Percentiles rank a stretch among this genome's conserved stretches.
These are phyloP conservation scores for Xylariaceae sp. DNA, from an alignment of 2,329 filamentous ascomycete genomes.

Conservation along the genomic window DNA sequence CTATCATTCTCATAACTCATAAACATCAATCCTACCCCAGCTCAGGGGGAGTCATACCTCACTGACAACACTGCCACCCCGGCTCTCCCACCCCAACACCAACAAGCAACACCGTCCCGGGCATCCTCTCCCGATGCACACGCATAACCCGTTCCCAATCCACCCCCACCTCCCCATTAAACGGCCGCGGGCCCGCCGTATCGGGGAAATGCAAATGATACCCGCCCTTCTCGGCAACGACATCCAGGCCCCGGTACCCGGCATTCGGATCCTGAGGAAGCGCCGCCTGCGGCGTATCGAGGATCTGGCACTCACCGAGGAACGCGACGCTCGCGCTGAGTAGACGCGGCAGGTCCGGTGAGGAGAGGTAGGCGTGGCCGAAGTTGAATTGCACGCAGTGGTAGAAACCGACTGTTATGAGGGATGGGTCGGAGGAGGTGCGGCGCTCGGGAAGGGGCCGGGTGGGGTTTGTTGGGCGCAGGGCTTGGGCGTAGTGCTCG, in stretches of 20 bases:
- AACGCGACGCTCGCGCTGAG: constrained; percentile 11
- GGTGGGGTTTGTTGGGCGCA: neutral
- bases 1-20: too few species aligned
- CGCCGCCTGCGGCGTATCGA: neutral
- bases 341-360: constrained; percentile 2
- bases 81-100: constrained; percentile 12
- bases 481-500: neutral
- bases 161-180: neutral
- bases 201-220: constrained; percentile 18
- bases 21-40: too few species aligned
- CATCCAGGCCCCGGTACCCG: constrained; percentile 12
- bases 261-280: neutral
- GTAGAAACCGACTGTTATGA: constrained; percentile 13
- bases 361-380: neutral
- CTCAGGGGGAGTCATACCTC: neutral
- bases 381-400: constrained; percentile 6
- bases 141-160: constrained; percentile 14
- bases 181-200: neutral
- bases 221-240: neutral
- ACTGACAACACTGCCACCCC: neutral
- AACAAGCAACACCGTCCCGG: constrained; percentile 9
- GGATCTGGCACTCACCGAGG: constrained; percentile 14
- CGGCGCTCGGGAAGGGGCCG: neutral
- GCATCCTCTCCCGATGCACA: neutral
- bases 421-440: neutral